Evolutionary conservation across 2,329 filamentous ascomycete species (phyloP).

Genomic region (Blastomyces emzantsi): DNA sequence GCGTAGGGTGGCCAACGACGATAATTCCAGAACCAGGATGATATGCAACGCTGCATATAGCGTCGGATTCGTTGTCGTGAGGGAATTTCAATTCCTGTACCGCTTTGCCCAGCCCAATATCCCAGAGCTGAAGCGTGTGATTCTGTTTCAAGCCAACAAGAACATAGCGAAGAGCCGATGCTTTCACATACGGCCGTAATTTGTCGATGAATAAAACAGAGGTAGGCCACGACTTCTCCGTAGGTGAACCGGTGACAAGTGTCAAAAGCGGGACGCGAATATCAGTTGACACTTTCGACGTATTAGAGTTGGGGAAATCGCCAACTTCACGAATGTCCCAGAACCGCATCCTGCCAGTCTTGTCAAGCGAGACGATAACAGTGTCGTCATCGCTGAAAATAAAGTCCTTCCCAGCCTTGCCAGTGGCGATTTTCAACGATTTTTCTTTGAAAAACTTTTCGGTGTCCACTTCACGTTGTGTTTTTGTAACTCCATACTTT

Average conservation of each 20-base stretch:
- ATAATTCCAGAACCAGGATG: slow-evolving; percentile 89
- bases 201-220: slow-evolving; percentile 96
- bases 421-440: slow-evolving; percentile 86
- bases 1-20: slow-evolving; percentile 87
- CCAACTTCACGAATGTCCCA: slow-evolving; percentile 84
- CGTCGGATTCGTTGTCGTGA: slow-evolving; percentile 90
- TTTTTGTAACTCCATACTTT: slow-evolving; percentile 42
- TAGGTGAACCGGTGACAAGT: slow-evolving; percentile 73
- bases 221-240: slow-evolving; percentile 93
- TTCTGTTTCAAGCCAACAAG: slow-evolving; percentile 99
- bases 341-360: slow-evolving; percentile 92
- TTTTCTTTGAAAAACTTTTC: slow-evolving; percentile 81
- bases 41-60: slow-evolving; percentile 95
- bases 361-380: slow-evolving; percentile 89
- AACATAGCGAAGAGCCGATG: slow-evolving; percentile 84
- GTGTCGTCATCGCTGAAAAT: slow-evolving; percentile 95
- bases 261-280: slow-evolving; percentile 80
- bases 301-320: slow-evolving; percentile 36
- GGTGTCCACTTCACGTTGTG: slow-evolving; percentile 62
- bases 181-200: slow-evolving; percentile 83
- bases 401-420: slow-evolving; percentile 97
- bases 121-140: slow-evolving; percentile 96
- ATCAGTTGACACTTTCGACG: slow-evolving; percentile 51
- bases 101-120: slow-evolving; percentile 86
- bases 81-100: slow-evolving; percentile 96